Base-by-base conservation (phyloP, 129 eudicot genomes). In the Lactuca saligna region DNA sequence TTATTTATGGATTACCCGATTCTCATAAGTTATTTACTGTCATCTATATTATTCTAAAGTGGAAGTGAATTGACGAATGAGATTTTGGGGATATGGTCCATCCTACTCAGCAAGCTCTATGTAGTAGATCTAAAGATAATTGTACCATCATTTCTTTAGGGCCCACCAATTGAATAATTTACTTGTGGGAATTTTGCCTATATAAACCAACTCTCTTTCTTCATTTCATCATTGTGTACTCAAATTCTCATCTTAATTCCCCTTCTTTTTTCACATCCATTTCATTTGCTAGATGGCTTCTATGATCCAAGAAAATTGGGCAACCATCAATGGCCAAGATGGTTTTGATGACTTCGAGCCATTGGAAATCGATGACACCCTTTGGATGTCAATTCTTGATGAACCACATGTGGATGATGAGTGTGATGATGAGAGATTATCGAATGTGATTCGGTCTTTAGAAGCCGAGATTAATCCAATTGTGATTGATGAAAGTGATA, bases 341-440 rank as follows among this genome's bases (percentile, higher is more conserved):
- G 69, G 37, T 25, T 55, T 76, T 20, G 55, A 79, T 31, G 65
- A 73, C 14, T 29, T 80, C 8, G 84, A 80, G 50, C 35, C 69
- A 57, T 69, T 70, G 0, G 76, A 82, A 57, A 72, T 73, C 25
- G 74, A 85, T 25, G 75, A 66, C 46, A 74, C 72, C 53, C 75
- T 85, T 73, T 74, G 85, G 69, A 76, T 81, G 89, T 83, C 96
- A 0, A 61, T 85, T 29, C 85, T 88, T 29, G 91, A 88, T 31
- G 96, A 85, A 53, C 75, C 84, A 50, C 86, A 84, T 12, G 66
- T 70, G 3, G 85, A 78, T 11, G 78, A 82, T 14, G 83, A 82
- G 65, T 85, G 85, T 65, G 89, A 85, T 14, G 75, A 83, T 7
- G 87, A 88, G 39, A 71, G 73, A 54, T 69, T 88, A 61, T 58